phyloP scores from a whole-genome alignment of 2,329 filamentous ascomycete genomes.

The Ceratocystis cubensis region DNA sequence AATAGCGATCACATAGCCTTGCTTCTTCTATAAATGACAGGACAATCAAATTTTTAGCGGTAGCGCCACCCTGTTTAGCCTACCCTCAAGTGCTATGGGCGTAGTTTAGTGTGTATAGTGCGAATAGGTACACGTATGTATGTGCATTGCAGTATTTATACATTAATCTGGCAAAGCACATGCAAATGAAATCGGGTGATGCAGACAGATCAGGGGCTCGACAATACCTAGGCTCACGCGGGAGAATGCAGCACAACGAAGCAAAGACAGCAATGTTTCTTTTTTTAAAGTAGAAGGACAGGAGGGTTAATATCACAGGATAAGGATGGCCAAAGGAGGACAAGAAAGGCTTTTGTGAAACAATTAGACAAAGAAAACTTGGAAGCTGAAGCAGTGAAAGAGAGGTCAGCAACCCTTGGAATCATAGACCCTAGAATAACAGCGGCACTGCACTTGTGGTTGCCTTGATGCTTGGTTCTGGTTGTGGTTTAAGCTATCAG shows the following conservation, averaged over 20 bases:
- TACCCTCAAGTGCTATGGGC: too few species aligned
- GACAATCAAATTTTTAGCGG: neutral
- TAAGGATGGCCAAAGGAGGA: too few species aligned
- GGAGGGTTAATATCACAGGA: neutral
- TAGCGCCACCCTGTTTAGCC: neutral
- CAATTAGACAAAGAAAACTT: too few species aligned
- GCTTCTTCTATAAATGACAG: neutral
- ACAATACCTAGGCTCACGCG: neutral
- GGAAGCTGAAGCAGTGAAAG: neutral
- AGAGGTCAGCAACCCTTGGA: neutral
- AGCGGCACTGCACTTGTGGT: neutral
- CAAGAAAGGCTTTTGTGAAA: too few species aligned
- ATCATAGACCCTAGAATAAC: neutral
- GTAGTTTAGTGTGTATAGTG: neutral
- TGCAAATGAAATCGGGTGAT: neutral
- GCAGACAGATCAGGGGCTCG: neutral
- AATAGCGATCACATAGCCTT: neutral
- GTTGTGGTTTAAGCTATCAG: neutral
- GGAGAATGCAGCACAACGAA: neutral
- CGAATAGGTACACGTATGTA: neutral
- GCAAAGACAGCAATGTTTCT: neutral
- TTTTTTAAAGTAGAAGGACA: neutral
- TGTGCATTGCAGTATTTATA: neutral
- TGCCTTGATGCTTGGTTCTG: neutral
- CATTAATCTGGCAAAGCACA: neutral